Conservation (phyloP, 805 yeast species). For the Cyberlindnera americana region DNA sequence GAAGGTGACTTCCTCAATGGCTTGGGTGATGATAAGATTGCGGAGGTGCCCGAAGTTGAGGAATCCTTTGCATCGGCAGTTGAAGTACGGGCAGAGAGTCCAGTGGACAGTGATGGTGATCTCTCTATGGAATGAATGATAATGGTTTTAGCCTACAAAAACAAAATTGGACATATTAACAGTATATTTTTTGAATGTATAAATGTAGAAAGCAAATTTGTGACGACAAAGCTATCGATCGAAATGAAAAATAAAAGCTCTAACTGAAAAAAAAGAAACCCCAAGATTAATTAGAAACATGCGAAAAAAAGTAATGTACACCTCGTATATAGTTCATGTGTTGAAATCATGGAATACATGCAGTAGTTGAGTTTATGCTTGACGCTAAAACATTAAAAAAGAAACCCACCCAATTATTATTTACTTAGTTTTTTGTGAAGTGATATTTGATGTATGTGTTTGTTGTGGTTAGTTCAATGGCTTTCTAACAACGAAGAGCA, state of each 20-base stretch:
- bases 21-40: conserved; percentile 1
- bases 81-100: conserved; percentile 1
- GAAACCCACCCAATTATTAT: neutral
- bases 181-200: neutral
- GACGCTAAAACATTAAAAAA: neutral
- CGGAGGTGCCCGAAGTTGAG: conserved; percentile 2
- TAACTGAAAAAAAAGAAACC: neutral
- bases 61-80: too few relatives aligned
- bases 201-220: neutral
- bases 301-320: neutral
- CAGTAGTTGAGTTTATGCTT: neutral
- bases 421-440: too few relatives aligned
- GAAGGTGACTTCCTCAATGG: conserved; percentile 5
- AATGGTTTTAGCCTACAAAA: neutral
- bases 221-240: neutral
- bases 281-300: neutral
- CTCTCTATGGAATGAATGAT: conserved; percentile 20
- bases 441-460: too few relatives aligned
- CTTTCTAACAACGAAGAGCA: conserved; percentile 85
- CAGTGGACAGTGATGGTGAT: conserved; percentile 20
- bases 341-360: too few relatives aligned
- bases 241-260: neutral
- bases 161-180: neutral
- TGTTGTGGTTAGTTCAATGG: conserved; percentile 47
- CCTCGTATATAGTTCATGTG: neutral